Base-by-base conservation (phyloP, 2,329 filamentous ascomycete genomes). In the Alternaria incomplexa region DNA sequence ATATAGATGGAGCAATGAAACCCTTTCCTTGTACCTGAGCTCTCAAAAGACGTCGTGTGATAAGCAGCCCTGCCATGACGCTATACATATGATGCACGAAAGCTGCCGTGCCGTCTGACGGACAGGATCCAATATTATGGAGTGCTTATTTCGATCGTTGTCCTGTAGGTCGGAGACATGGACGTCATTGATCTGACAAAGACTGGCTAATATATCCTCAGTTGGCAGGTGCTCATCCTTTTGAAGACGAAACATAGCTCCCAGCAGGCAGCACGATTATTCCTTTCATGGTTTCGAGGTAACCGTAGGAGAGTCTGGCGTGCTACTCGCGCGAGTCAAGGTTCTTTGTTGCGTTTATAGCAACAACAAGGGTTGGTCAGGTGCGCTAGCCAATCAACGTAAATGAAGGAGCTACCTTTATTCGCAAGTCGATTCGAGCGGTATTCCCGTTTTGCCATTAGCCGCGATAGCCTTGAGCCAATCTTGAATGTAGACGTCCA, bases 311-410 rank as follows among this genome's bases (percentile, higher is more conserved):
- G 30, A 52, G 13, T 52, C 30, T 20, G 30, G 30, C 13, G 48
- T 40, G 30, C 30, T n/a, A 25, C 20, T 52, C 10, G 48, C 23
- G 17, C 26, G 30, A 40, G 28, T 52, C 30, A 23, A 52, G 13
- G 20, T 40, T 25, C 48, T 52, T 54, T 54, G 52, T 54, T 20
- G 36, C 25, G 52, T 54, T 54, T 54, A 43, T 54, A 54, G 52
- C 22, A 44, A 54, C 32, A 26, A 23, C 23, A 54, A 54, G 52
- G 52, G 52, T 23, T 22, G 32, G 25, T 54, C 15, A 36, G 20
- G 20, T 36, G n/a, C 30, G 6, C 48, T 36, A 52, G 48, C 48
- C 30, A 25, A 52, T 25, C 30, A 40, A 5, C 48, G 13, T n/a
- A 5, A 25, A 13, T 32, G 23, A 22, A 52, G 13, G 13, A 20